These are phyloP conservation scores for Ganoderma multipileum DNA, from an alignment of 1,284 basidiomycete species.

Conservation along the genomic window DNA sequence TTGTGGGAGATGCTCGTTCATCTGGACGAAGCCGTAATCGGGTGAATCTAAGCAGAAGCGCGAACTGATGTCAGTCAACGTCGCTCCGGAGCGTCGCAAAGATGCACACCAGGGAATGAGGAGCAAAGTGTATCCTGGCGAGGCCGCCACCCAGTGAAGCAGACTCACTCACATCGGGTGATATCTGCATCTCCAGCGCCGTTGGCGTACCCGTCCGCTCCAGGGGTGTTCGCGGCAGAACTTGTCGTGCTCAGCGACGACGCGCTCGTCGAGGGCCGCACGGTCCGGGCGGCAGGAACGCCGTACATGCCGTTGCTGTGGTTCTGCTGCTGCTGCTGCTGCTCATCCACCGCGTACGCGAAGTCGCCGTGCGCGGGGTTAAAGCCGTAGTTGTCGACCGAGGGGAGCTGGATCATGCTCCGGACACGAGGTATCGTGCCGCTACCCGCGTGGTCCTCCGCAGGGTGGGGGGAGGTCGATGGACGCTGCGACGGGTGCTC, in stretches of 20 bases:
- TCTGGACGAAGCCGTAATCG: conserved; percentile 80
- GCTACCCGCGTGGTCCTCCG: conserved; percentile 52
- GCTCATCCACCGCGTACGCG: conserved; percentile 65
- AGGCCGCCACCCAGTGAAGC: conserved; percentile 23
- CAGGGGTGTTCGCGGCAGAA: conserved; percentile 66
- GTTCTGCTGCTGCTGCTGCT: conserved; percentile 25
- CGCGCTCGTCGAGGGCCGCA: conserved; percentile 76
- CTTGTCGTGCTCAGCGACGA: conserved; percentile 82
- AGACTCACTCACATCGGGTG: conserved; percentile 74
- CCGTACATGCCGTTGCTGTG: conserved; percentile 38
- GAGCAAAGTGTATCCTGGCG: conserved; percentile 11
- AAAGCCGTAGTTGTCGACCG: conserved; percentile 70
- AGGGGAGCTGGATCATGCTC: conserved; percentile 80
- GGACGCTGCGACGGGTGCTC: conserved; percentile 60
- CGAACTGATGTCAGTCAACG: conserved; percentile 39
- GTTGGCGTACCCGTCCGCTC: conserved; percentile 64
- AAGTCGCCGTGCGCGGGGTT: conserved; percentile 73
- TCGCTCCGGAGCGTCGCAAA: neutral
- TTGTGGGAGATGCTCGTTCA: conserved; percentile 75
- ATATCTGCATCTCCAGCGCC: conserved; percentile 59
- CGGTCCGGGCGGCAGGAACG: conserved; percentile 41
- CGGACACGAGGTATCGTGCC: conserved; percentile 68
- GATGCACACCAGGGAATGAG: conserved; percentile 16
- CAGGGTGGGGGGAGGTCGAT: conserved; percentile 75
- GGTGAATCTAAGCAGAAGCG: conserved; percentile 67